Percentiles rank a stretch among this genome's conserved stretches.
These are phyloP conservation scores for Metschnikowia similis DNA, from an alignment of 805 yeast species.

Conservation along the genomic window DNA sequence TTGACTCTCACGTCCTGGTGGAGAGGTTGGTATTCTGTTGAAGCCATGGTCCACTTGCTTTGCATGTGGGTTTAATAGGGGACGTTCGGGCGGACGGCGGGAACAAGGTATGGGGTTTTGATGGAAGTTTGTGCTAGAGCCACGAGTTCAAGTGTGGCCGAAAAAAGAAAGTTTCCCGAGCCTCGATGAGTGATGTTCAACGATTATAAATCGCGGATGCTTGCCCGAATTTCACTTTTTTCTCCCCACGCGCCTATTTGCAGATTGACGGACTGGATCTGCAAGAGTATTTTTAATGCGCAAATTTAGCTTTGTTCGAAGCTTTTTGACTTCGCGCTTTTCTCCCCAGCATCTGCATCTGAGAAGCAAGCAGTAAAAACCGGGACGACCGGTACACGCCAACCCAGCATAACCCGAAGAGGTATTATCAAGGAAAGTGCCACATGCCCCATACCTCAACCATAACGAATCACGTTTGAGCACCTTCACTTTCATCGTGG, in stretches of 20 bases:
- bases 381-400: neutral
- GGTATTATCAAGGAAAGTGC: too few species aligned
- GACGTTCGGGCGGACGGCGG: neutral
- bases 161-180: neutral
- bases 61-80: neutral
- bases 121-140: neutral
- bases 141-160: neutral
- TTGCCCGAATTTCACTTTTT: neutral
- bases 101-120: neutral
- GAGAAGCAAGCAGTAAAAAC: neutral
- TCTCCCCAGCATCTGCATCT: neutral
- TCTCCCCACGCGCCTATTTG: neutral
- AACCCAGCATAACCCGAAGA: neutral
- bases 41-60: neutral
- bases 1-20: neutral
- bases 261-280: neutral
- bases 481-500: too few species aligned
- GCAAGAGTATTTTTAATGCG: neutral
- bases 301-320: neutral
- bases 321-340: neutral
- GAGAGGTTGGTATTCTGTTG: neutral
- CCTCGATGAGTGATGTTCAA: neutral
- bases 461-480: too few species aligned
- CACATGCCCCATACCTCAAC: too few species aligned
- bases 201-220: neutral